Evolutionary conservation across 2,329 filamentous ascomycete genomes (phyloP).

Genomic region (Cercospora berteroae): DNA sequence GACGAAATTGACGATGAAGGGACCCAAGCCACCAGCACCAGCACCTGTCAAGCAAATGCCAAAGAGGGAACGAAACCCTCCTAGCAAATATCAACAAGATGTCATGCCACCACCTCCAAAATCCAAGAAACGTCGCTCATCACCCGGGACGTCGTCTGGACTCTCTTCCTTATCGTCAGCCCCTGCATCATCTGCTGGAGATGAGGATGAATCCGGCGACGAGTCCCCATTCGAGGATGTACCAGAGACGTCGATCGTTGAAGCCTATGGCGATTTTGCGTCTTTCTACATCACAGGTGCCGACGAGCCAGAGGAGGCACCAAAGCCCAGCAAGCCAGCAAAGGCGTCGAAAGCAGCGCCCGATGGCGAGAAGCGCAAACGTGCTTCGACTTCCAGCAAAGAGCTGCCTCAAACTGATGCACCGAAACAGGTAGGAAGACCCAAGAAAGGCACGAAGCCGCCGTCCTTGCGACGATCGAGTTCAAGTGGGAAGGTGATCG

Average conservation of each 20-base stretch:
- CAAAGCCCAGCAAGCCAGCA: conserved; percentile 7
- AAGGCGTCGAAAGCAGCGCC: conserved; percentile 4
- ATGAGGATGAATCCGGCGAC: conserved; percentile 15
- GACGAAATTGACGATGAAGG: conserved; percentile 30
- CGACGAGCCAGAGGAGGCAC: conserved; percentile 23
- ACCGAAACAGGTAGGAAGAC: background rate
- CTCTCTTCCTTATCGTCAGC: conserved; percentile 29
- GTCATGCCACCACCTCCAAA: conserved; percentile 6
- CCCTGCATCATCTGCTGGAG: conserved; percentile 17
- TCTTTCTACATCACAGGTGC: conserved; percentile 35
- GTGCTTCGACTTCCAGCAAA: conserved; percentile 6
- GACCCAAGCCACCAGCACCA: conserved; percentile 13
- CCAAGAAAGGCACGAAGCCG: conserved; percentile 10
- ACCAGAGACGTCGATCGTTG: conserved; percentile 16
- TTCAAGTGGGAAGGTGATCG: conserved; percentile 4
- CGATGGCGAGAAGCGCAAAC: conserved; percentile 7
- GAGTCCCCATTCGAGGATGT: conserved; percentile 24
- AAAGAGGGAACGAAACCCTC: conserved; percentile 18
- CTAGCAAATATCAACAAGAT: conserved; percentile 24
- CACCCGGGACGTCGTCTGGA: conserved; percentile 27
- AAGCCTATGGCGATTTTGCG: conserved; percentile 36
- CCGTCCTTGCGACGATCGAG: background rate
- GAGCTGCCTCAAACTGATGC: conserved; percentile 49
- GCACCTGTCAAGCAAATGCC: background rate
- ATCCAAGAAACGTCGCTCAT: conserved; percentile 10